These are phyloP conservation scores for Blastobotrys capitulatus DNA, from an alignment of 1,139 yeast species.

Conservation along the genomic window DNA sequence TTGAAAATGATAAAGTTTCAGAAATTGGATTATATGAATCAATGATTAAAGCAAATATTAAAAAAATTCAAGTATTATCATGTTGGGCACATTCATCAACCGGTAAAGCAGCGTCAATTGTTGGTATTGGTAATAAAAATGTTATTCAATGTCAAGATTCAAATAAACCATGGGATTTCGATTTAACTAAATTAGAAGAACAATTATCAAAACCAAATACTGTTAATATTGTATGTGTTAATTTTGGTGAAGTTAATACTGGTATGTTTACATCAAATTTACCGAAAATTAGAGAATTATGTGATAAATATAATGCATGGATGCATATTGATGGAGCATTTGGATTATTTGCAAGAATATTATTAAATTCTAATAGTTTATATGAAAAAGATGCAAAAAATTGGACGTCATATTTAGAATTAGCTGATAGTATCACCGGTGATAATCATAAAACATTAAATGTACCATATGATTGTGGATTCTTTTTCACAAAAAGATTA, in stretches of 20 bases:
- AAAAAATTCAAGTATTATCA: slow-evolving; percentile 20
- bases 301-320: slow-evolving; percentile 28
- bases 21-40: slow-evolving; percentile 20
- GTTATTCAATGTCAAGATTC: slow-evolving; percentile 16
- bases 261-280: slow-evolving; percentile 24
- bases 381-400: slow-evolving; percentile 14
- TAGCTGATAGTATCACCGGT: slow-evolving; percentile 28
- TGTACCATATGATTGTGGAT: slow-evolving; percentile 29
- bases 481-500: slow-evolving; percentile 20
- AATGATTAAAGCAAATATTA: slow-evolving; percentile 16
- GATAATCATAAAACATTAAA: slow-evolving; percentile 28
- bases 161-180: slow-evolving; percentile 23
- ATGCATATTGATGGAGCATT: slow-evolving; percentile 29
- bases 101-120: slow-evolving; percentile 25
- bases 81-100: slow-evolving; percentile 25
- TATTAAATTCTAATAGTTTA: slow-evolving; percentile 12
- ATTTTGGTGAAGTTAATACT: slow-evolving; percentile 29
- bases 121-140: slow-evolving; percentile 24
- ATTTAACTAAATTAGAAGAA: slow-evolving; percentile 18
- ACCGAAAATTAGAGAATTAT: slow-evolving; percentile 19
- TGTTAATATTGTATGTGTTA: slow-evolving; percentile 22
- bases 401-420: slow-evolving; percentile 22
- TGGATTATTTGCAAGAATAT: slow-evolving; percentile 21
- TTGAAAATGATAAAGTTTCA: neutral
- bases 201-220: slow-evolving; percentile 11